A percentile compares a stretch with the other conserved stretches of the same genome.
These are phyloP conservation scores for Xylogone sp. DNA, from an alignment of 2,329 filamentous ascomycete species.

Conservation along the genomic window DNA sequence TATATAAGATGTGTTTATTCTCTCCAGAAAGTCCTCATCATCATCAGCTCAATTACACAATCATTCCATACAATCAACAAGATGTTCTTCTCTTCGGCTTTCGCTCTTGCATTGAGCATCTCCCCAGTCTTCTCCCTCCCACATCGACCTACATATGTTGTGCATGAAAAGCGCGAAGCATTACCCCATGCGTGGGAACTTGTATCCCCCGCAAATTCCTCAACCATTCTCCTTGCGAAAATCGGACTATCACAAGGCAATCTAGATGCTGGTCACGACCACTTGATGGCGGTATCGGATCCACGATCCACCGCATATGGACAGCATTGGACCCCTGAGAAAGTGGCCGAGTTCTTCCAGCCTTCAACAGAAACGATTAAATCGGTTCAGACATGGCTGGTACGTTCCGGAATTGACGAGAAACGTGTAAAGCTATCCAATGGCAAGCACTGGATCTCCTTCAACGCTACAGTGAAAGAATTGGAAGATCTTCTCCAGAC, in stretches of 20 bases:
- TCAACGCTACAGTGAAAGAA: slow-evolving; percentile 30
- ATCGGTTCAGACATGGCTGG: slow-evolving; percentile 51
- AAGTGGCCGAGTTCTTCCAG: slow-evolving; percentile 41
- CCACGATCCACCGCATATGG: slow-evolving; percentile 42
- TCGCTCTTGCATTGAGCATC: not conserved
- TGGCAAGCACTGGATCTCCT: slow-evolving; percentile 21
- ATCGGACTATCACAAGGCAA: slow-evolving; percentile 44
- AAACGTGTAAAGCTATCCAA: slow-evolving; percentile 43
- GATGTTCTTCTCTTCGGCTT: not conserved
- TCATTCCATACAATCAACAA: no score
- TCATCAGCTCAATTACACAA: no score
- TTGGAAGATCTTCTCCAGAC: slow-evolving; percentile 51
- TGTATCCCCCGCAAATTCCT: slow-evolving; percentile 13
- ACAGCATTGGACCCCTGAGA: slow-evolving; percentile 40
- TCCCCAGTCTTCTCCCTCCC: not conserved
- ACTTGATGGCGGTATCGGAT: slow-evolving; percentile 39
- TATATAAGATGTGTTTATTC: no score
- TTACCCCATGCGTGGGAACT: slow-evolving; percentile 16
- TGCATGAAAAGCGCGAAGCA: slow-evolving; percentile 20
- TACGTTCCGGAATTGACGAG: slow-evolving; percentile 43
- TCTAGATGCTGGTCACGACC: slow-evolving; percentile 40
- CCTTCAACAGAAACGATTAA: slow-evolving; percentile 40
- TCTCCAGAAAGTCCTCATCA: no score
- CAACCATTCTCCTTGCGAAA: slow-evolving; percentile 18
- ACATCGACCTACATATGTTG: slow-evolving; percentile 12